Percentiles rank a stretch among this genome's conserved stretches.
phyloP scores from a whole-genome alignment of 208 protist genomes.

The Leishmania braziliensis region DNA sequence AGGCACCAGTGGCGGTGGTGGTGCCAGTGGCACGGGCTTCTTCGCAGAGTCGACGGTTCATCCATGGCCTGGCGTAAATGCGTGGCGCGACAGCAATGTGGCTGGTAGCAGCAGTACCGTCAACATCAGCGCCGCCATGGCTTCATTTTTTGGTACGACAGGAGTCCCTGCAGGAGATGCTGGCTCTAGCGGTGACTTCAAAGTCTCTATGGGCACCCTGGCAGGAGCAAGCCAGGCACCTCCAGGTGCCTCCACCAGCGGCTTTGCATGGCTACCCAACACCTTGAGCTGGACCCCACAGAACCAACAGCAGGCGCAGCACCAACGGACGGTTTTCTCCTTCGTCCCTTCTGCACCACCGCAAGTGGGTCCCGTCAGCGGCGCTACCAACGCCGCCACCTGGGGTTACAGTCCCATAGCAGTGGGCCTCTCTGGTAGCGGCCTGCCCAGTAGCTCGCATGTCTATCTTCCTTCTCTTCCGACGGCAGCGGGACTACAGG shows the following conservation, averaged over 20 bases:
- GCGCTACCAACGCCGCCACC: background rate
- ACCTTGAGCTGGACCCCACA: constrained; percentile 17
- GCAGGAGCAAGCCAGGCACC: background rate
- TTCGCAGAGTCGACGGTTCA: constrained; percentile 4
- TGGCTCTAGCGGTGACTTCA: background rate
- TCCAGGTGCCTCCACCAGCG: background rate
- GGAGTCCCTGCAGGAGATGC: background rate
- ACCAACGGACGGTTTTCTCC: background rate
- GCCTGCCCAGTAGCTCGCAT: background rate
- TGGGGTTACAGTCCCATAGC: background rate
- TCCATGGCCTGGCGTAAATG: constrained; percentile 17
- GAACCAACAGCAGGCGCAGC: constrained; percentile 14
- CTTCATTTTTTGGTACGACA: constrained; percentile 4
- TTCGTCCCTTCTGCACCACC: background rate
- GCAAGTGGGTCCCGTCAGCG: background rate
- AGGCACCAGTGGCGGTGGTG: background rate
- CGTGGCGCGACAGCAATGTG: constrained; percentile 14
- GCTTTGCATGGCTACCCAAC: constrained; percentile 26
- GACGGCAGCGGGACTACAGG: constrained; percentile 9
- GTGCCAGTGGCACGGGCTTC: background rate
- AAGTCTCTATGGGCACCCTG: background rate
- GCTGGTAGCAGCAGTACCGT: background rate
- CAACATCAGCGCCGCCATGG: constrained; percentile 8
- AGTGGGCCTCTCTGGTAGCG: background rate
- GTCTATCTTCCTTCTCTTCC: background rate